Conservation (phyloP, 768 basidiomycete species). For the Lactarius trivialis region DNA sequence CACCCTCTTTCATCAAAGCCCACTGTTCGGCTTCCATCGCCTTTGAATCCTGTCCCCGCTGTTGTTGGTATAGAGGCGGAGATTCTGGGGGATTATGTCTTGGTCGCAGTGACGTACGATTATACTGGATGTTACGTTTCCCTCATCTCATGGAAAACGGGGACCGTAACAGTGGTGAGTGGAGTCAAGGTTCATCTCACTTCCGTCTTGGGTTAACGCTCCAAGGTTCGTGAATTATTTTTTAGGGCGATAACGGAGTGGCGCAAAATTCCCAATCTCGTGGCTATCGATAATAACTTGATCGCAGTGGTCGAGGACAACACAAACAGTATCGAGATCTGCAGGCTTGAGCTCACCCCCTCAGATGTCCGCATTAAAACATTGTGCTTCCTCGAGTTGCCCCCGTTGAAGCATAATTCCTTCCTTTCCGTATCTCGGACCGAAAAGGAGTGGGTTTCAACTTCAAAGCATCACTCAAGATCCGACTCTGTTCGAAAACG, state of each 20-base stretch:
- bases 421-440: not conserved
- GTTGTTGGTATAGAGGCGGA: conserved; percentile 4
- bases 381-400: conserved; percentile 7
- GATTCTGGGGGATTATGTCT: conserved; percentile 6
- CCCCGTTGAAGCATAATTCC: not conserved
- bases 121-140: conserved; percentile 1
- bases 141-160: conserved; percentile 15
- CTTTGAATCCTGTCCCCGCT: not conserved
- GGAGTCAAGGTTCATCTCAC: not conserved
- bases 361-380: not conserved
- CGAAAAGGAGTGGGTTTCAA: conserved; percentile 11
- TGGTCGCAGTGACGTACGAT: conserved; percentile 8
- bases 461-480: not conserved
- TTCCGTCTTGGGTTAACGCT: not conserved
- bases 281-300: conserved; percentile 2
- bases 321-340: conserved; percentile 6
- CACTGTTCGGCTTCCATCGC: conserved; percentile 1
- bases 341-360: conserved; percentile 5
- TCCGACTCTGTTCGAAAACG: not conserved
- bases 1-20: conserved; percentile 11
- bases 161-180: conserved; percentile 6
- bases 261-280: conserved; percentile 7
- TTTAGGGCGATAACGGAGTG: not conserved
- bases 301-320: conserved; percentile 3
- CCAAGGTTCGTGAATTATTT: conserved; percentile 4